These are phyloP conservation scores for Teunomyces funiuensis DNA, from an alignment of 805 yeast species.

Conservation along the genomic window DNA sequence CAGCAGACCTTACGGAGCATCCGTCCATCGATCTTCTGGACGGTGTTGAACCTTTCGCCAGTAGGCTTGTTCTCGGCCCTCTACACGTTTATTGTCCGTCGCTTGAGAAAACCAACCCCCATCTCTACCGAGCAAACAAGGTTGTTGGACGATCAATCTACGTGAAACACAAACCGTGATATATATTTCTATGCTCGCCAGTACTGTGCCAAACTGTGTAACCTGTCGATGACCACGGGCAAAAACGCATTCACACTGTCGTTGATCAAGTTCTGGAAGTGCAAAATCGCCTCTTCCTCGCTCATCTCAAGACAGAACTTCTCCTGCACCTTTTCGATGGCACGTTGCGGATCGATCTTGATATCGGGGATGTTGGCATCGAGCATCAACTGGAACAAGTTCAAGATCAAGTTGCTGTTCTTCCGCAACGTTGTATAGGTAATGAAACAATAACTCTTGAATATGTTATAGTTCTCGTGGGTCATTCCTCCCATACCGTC, in stretches of 20 bases:
- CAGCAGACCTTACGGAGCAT: conserved; percentile 23
- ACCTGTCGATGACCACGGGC: conserved; percentile 92
- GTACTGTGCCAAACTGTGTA: conserved; percentile 95
- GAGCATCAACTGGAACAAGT: conserved; percentile 89
- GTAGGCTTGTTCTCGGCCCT: conserved; percentile 14
- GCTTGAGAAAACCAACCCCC: background rate
- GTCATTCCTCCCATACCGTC: conserved; percentile 97
- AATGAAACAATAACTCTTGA: conserved; percentile 91
- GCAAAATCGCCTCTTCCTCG: conserved; percentile 93
- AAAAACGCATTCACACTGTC: conserved; percentile 91
- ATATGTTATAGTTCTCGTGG: conserved; percentile 80
- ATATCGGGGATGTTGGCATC: conserved; percentile 92
- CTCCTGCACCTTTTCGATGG: conserved; percentile 88
- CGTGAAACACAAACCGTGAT: background rate
- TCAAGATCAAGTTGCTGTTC: conserved; percentile 84
- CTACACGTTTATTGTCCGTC: conserved; percentile 8
- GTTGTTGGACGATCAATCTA: background rate
- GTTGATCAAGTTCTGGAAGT: conserved; percentile 90
- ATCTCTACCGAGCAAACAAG: background rate
- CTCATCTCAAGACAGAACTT: conserved; percentile 90
- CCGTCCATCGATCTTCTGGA: conserved; percentile 29
- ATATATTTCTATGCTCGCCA: conserved; percentile 71
- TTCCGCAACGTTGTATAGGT: conserved; percentile 88
- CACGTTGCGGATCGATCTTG: conserved; percentile 77
- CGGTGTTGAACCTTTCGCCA: conserved; percentile 14